phyloP scores from a whole-genome alignment of 2,329 filamentous ascomycete genomes.

The Exophiala alcalophila region DNA sequence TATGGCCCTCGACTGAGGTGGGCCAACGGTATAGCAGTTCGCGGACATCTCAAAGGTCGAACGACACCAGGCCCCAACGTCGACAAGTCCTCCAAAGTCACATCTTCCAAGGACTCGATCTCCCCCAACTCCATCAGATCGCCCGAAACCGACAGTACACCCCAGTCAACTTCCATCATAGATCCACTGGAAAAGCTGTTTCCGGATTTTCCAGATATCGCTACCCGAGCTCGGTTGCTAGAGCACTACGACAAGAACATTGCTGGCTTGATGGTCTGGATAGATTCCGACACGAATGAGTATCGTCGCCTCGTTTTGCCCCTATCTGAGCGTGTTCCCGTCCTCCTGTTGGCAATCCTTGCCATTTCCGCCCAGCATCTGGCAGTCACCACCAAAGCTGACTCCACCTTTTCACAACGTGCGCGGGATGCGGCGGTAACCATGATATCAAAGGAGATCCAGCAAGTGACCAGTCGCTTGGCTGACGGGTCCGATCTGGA shows the following conservation, averaged over 20 bases:
- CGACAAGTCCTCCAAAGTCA: slow-evolving; percentile 13
- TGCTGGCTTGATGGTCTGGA: slow-evolving; percentile 26
- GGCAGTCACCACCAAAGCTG: slow-evolving; percentile 19
- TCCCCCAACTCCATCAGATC: slow-evolving; percentile 14
- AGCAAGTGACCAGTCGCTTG: slow-evolving; percentile 18
- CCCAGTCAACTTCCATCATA: background rate
- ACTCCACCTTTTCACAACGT: slow-evolving; percentile 18
- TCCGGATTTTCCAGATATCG: slow-evolving; percentile 63
- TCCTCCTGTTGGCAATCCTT: slow-evolving; percentile 22
- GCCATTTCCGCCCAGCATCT: slow-evolving; percentile 25
- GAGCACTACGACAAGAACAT: slow-evolving; percentile 41
- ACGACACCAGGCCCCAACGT: slow-evolving; percentile 22
- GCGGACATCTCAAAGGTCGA: slow-evolving; percentile 30
- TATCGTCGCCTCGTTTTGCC: slow-evolving; percentile 24
- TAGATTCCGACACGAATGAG: slow-evolving; percentile 25
- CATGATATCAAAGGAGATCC: slow-evolving; percentile 23
- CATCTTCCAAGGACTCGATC: slow-evolving; percentile 11
- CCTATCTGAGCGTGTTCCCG: slow-evolving; percentile 18
- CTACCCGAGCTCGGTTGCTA: slow-evolving; percentile 75
- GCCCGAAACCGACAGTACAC: slow-evolving; percentile 4
- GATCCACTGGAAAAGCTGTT: slow-evolving; percentile 18
- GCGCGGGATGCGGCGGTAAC: slow-evolving; percentile 24
- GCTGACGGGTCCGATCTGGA: slow-evolving; percentile 19
- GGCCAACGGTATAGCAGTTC: slow-evolving; percentile 32
- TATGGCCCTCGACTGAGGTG: slow-evolving; percentile 32